Evolutionary conservation across 2,329 filamentous ascomycete genomes (phyloP), one percentile per base, ranked within the genome.

Genomic region (Penicillium sp.): DNA sequence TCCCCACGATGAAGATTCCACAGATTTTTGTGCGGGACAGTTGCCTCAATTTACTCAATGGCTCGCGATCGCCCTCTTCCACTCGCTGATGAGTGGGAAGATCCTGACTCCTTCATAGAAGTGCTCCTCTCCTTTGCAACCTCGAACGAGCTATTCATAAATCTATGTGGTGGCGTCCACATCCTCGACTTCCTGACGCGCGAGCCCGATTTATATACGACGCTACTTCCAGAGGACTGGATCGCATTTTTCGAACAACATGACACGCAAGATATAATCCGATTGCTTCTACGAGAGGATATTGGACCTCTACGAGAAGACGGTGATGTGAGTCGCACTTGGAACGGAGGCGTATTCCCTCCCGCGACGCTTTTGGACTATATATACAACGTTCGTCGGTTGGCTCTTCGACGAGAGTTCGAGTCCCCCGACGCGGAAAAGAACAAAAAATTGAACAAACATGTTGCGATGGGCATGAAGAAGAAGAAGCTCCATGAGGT

Each of bases 401-500:
- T 93, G 62, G 85, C 87, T 13, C 77, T 98, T 26, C 76, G 77
- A 8, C 81, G 93, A 33, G 79, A 85, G 2, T 90, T 90, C 55
- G 67, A 73, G 1, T 73, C 79, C 0, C 68, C 55, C 22, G 26
- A 53, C 9, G 24, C 49, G 5, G 47, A 68, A 14, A 54, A 66
- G 21, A 75, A 64, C 24, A 65, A 56, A 76, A 84, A 54, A 80
- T 63, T 96, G 22, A 86, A 91, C 2, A 83, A 86, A 49, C 84
- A 88, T 64, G 84, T 96, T 16, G 85, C 90, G 0, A 84, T 96
- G 14, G 95, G 95, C 4, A 99, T 99, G 95, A 96, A 91, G 61
- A 85, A 89, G 19, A 99, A 99, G 74, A 99, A 99, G 76, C 83
- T 91, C 1, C 95, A 99, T 69, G 95, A 99, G 77, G 95, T 98